Conservation (phyloP, 148 eudicot species). For the Rhododendron mucronatum region DNA sequence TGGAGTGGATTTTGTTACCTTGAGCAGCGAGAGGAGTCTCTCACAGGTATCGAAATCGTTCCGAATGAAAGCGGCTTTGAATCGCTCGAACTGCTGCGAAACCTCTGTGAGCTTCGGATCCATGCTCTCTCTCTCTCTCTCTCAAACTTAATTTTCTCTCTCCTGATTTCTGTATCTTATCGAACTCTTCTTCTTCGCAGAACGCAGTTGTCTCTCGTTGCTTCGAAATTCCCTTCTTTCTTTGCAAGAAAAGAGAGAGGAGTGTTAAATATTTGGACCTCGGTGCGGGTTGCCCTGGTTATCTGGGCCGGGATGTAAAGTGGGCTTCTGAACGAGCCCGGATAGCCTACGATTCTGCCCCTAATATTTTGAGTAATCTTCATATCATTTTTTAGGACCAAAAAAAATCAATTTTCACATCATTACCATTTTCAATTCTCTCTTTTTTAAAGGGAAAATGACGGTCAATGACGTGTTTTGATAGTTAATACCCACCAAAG, state of each 20-base stretch:
- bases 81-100: conserved; percentile 62
- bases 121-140: conserved; percentile 24
- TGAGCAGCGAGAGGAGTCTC: conserved; percentile 57
- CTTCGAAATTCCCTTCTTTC: not conserved
- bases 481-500: too few species aligned
- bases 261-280: not conserved
- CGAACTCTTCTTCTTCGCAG: not conserved
- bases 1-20: not conserved
- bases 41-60: conserved; percentile 54
- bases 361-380: not conserved
- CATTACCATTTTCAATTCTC: too few species aligned
- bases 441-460: too few species aligned
- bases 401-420: too few species aligned
- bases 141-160: conserved; percentile 7
- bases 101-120: conserved; percentile 72
- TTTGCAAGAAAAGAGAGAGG: not conserved
- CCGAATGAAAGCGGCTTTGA: conserved; percentile 71
- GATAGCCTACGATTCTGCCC: not conserved
- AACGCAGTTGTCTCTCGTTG: not conserved
- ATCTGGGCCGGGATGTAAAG: not conserved
- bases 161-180: not conserved
- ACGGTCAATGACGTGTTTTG: too few species aligned
- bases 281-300: not conserved
- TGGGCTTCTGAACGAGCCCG: not conserved
- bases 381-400: not conserved